Percentiles rank a stretch among this genome's conserved stretches.
Evolutionary conservation across 2,329 filamentous ascomycete species (phyloP).

Genomic region (Sclerotinia trifoliorum): DNA sequence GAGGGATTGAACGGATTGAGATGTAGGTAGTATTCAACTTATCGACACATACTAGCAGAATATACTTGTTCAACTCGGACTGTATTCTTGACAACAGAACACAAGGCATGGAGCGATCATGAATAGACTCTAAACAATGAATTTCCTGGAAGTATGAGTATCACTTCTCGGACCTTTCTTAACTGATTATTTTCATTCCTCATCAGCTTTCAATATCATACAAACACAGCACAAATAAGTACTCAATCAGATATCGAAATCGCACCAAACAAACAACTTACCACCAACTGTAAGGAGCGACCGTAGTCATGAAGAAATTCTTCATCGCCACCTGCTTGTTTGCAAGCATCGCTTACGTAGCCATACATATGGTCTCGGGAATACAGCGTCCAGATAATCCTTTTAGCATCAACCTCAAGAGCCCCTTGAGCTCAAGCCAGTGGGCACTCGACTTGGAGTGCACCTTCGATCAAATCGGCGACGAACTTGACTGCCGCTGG

Average conservation of each 20-base stretch:
- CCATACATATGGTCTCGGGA: too few species aligned
- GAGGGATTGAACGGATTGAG: neutral
- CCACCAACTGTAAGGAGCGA: too few species aligned
- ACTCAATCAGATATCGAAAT: neutral
- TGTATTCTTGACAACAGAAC: neutral
- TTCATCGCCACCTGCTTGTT: neutral
- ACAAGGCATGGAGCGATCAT: neutral
- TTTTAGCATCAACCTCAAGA: neutral
- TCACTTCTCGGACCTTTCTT: rapidly evolving
- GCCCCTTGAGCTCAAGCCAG: neutral
- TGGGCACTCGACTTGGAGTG: neutral
- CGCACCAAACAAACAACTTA: neutral
- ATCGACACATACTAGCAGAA: neutral
- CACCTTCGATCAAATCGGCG: neutral
- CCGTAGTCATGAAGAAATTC: neutral
- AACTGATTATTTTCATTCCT: neutral
- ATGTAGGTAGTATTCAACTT: too few species aligned
- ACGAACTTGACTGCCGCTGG: neutral
- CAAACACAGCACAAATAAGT: neutral
- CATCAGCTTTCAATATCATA: neutral
- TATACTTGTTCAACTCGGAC: neutral
- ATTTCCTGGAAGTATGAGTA: neutral
- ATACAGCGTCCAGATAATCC: too few species aligned
- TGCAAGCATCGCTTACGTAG: neutral
- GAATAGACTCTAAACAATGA: neutral